These are phyloP conservation scores for Wolfiporia cocos DNA, from an alignment of 1,284 basidiomycete species.

Conservation along the genomic window DNA sequence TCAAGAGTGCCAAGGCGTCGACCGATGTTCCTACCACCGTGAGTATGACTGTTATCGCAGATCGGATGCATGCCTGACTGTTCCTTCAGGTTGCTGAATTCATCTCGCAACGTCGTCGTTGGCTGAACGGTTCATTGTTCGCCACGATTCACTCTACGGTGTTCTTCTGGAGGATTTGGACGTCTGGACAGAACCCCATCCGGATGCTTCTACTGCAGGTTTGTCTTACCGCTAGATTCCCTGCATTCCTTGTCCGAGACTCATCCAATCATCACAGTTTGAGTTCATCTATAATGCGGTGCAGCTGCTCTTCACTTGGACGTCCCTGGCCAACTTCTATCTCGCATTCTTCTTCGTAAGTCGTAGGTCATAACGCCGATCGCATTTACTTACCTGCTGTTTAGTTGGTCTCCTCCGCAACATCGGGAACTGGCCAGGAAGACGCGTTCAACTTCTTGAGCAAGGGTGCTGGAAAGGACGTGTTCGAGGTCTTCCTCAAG, in stretches of 20 bases:
- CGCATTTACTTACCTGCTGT: background rate
- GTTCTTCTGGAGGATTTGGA: constrained; percentile 84
- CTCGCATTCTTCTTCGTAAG: constrained; percentile 80
- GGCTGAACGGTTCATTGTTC: constrained; percentile 86
- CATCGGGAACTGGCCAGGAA: constrained; percentile 34
- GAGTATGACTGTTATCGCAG: constrained; percentile 1
- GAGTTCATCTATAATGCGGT: constrained; percentile 82
- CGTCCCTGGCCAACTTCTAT: constrained; percentile 77
- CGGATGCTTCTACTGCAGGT: constrained; percentile 78
- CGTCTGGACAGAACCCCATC: constrained; percentile 85
- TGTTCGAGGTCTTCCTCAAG: constrained; percentile 83
- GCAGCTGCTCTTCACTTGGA: constrained; percentile 82
- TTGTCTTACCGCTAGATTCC: constrained; percentile 1
- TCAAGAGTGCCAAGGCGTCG: constrained; percentile 86
- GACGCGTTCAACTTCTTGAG: constrained; percentile 80
- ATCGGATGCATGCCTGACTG: background rate
- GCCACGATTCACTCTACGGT: constrained; percentile 84
- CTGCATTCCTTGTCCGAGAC: too few relatives aligned
- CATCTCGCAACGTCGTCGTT: constrained; percentile 86
- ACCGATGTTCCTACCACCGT: constrained; percentile 84
- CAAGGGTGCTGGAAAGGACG: constrained; percentile 62
- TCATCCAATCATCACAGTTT: constrained; percentile 38
- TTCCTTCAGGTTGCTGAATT: constrained; percentile 66
- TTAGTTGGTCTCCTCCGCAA: constrained; percentile 75
- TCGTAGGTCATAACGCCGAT: constrained; percentile 1